Evolutionary conservation across 257 asterid species (phyloP).

Genomic region (Solanum raphanifolium): DNA sequence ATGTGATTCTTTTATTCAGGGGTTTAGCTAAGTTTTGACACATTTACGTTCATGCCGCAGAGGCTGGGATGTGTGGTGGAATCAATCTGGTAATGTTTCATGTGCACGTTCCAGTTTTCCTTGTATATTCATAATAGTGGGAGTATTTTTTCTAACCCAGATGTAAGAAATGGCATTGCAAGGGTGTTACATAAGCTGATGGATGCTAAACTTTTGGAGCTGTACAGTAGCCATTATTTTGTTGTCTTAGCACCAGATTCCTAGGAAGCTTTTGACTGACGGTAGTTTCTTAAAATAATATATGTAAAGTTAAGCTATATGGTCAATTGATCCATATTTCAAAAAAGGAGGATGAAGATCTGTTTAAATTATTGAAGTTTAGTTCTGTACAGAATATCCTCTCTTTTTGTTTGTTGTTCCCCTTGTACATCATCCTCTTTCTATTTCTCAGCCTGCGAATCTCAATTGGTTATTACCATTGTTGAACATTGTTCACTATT

Average conservation of each 20-base stretch:
- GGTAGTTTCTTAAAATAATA: background rate
- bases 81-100: background rate
- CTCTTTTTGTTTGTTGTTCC: background rate
- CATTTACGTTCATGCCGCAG: background rate
- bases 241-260: background rate
- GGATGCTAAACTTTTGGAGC: background rate
- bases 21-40: background rate
- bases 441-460: background rate
- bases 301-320: background rate
- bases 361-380: background rate
- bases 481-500: background rate
- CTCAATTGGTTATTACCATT: background rate
- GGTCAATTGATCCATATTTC: background rate
- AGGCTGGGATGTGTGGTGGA: background rate
- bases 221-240: slow-evolving; percentile 1
- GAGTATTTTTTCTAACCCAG: background rate
- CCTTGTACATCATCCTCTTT: background rate
- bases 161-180: background rate
- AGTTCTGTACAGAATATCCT: background rate
- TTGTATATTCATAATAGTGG: background rate
- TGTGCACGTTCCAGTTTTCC: background rate
- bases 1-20: background rate
- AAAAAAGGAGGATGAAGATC: background rate
- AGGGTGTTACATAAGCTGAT: background rate
- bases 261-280: background rate